phyloP scores from a whole-genome alignment of 1,284 basidiomycete genomes.

The Clitocybe nebularis region DNA sequence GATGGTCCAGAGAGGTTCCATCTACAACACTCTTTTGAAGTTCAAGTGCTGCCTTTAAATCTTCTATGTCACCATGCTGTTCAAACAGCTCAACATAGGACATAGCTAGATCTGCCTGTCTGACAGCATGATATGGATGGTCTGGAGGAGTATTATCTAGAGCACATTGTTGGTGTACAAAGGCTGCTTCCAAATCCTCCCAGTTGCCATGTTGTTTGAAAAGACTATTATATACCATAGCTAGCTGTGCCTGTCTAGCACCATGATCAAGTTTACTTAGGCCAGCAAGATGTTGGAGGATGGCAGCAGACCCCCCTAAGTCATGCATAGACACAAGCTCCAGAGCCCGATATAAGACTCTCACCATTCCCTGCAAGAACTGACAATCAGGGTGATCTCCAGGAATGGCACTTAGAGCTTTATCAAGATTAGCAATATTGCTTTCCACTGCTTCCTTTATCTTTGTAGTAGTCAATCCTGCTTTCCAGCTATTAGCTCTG shows the following conservation, averaged over 20 bases:
- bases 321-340: neutral
- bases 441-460: no score
- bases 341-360: neutral
- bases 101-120: neutral
- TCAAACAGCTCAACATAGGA: neutral
- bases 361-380: neutral
- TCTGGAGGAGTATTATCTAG: neutral
- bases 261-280: neutral
- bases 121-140: neutral
- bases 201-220: no score
- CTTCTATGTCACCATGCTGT: neutral
- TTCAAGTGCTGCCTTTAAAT: constrained; percentile 1
- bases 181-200: neutral
- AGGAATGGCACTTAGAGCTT: neutral
- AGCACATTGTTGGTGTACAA: neutral
- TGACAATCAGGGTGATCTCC: neutral
- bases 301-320: neutral
- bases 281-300: neutral
- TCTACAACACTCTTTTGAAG: neutral
- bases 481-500: no score
- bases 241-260: neutral
- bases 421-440: no score
- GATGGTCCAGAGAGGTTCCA: neutral
- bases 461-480: no score
- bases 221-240: neutral